Base-by-base conservation (phyloP, 176 grass and related monocot genomes). In the Rhynchospora pubera region DNA sequence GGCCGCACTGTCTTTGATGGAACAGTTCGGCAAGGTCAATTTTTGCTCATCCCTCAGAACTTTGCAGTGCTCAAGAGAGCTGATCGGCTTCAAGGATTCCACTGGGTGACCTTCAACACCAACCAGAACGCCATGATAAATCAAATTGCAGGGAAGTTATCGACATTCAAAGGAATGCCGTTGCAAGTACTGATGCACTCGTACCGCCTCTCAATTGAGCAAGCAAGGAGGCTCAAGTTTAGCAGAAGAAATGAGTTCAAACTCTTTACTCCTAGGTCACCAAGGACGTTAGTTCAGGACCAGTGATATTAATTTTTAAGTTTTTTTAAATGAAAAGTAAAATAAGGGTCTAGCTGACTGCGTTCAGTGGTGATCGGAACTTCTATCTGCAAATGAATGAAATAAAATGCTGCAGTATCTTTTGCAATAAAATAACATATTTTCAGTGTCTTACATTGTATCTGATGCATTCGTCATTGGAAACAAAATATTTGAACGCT, bases 71-170 rank as follows among this genome's bases (percentile, higher is more conserved):
- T 86, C 13, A 86, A 86, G 61, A 79, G 77, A 9, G 84, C 84
- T 47, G 42, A 72, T 24, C 52, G 75, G 2, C 34, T 39, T 24
- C 59, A 86, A 45, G 84, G 76, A 80, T 86, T 63, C 52, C 13
- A 46, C 9, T 81, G 77, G 24, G 77, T 86, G 7, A 58, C 84
- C 22, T 81, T 86, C 19, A 81, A 86, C 61, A 86, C 77, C 16
- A 86, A 86, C 32, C 62, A 67, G 9, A 82, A 86, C 62, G 50
- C 85, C 64, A 86, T 64, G 65, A 79, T 81, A 44, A 86, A 76
- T 55, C 58, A 70, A 48, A 82, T 86, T 2, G 64, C 19, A 22
- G 78, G 85, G 39, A 86, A 82, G 78, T 71, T 11, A 5, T 86
- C 85, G 18, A 81, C 71, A 19, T 50, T 86, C 39, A 46, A 8